Evolutionary conservation across 1,284 basidiomycete genomes (phyloP), one percentile per base, ranked within the genome.

Genomic region (Xanthoconium separans): DNA sequence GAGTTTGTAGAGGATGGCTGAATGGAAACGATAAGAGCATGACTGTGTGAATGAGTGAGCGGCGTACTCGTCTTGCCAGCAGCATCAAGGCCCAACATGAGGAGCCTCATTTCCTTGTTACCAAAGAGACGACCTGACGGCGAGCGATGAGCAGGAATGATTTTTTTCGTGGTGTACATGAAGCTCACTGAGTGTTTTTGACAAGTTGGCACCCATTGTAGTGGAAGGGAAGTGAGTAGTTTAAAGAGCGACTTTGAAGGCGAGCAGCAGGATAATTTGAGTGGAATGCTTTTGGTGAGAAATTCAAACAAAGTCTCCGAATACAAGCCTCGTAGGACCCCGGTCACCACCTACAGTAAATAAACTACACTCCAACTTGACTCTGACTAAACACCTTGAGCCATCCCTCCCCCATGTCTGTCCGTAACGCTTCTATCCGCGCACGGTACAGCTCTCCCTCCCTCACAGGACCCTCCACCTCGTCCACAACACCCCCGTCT

Each of bases 1-100:
- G 74, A 99, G 89, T 76, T 99, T 99, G 83, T 99, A 99, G 54
- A 99, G 85, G 71, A 99, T 99, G 41, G 96, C 95, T 96, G 73
- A 46, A 33, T 44, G 56, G 34, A 52, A 47, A 55, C 60, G 6
- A n/a, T 69, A 42, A 69, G 54, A 2, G 30, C 18, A 41, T 20
- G 58, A 0, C 30, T 22, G 46, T 2, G 30, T 4, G 46, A 40
- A 30, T 10, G 48, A 20, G 22, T 5, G 27, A 11, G 18, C 1
- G 41, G 76, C 81, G 78, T 76, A 85, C 96, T 98, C 18, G 95
- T 98, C 79, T 98, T 98, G 70, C 95, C 95, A 52, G 95, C 95
- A 51, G 95, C 95, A 72, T 98, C 95, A 61, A 98, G 82, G 55
- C 95, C 95, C 65, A 98, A 78, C 95, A 91, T 91, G 68, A 90